Evolutionary conservation across 2,329 filamentous ascomycete species (phyloP), one percentile per base, ranked within the genome.

Genomic region (Penicillium italicum): DNA sequence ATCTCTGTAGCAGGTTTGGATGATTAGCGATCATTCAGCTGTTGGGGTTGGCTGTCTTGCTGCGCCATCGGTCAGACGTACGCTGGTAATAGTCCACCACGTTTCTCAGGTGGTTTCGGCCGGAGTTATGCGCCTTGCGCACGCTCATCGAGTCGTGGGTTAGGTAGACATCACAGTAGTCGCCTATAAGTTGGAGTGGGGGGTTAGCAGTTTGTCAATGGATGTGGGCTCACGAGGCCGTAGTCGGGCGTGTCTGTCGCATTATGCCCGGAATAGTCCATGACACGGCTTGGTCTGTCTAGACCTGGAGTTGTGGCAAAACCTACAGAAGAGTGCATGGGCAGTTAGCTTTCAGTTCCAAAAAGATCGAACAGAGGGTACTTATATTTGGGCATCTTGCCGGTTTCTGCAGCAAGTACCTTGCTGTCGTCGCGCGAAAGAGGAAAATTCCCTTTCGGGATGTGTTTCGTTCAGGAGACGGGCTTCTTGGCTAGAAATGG

Each of bases 131-230:
- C 47, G 94, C 94, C 80, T 97, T 97, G 69, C 94, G 92, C 77
- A 99, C 94, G 78, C 91, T 96, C 93, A 97, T 97, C 43, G 91
- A 96, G 82, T 99, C 94, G 83, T 99, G 94, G 65, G 94, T 99
- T 68, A 99, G 89, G 83, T 99, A 99, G 76, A 99, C 94, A 88
- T 99, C 94, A 84, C 94, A 99, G 78, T 99, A 99, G 76, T 99
- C 94, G 82, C 92, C 77, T 82, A 37, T 46, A 14, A 1, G 41
- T 44, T 36, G 50, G 43, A 53, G 5, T 14, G 5, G 36, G 20
- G 22, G 6, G 46, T 66, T 38, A 66, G 62, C 14, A 31, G 20
- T 37, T 22, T 45, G 34, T 8, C 34, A 43, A 24, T 45, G 2
- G 38, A 22, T 50, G 37, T 49, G 14, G 42, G 40, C 26, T 45